Base-by-base conservation (phyloP, 176 grass and related monocot species). In the Eleusine indica region DNA sequence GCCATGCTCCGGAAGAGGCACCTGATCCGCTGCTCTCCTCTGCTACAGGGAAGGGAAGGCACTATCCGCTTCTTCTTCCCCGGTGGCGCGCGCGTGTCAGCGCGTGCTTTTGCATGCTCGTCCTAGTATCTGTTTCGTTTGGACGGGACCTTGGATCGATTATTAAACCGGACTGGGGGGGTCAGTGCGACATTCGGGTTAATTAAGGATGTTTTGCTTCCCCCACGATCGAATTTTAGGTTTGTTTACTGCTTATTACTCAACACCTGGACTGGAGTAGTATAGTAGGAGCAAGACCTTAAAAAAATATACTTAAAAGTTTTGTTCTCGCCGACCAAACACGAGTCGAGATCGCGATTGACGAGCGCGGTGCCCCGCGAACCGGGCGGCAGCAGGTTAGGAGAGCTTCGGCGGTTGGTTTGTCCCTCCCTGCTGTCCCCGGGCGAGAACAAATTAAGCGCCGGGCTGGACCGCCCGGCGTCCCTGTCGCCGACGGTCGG, bases 281-380 rank as follows among this genome's bases (percentile, higher is more conserved):
- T 8, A 44, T 44, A 47, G 44, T 47, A 47, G 44, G 44, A 8
- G 11, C 8, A 47, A 1, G 9, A 47, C 9, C 44, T 47, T 2
- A 35, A 35, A 47, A 47, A 53, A 15, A 14, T 52, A 52, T 16
- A 52, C 51, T 17, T 53, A 17, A 17, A 53, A 17, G 25, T 17
- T 15, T 17, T 0, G 15, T 46, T 3, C 9, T 40, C 13, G 82
- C 71, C 87, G 77, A 85, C 71, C 82, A 71, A 13, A 39, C 87
- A 42, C 53, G 21, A 7, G 44, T 11, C 49, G 53, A 57, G 17
- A 1, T 47, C 87, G 38, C 71, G 58, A 46, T 64, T 8, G 64
- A 64, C 82, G 87, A 76, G 71, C 52, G n/a, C 0, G 5, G 60
- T 84, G 86, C 81, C 60, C 68, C 48, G 60, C 18, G 57, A 6